A percentile compares a stretch with the other conserved stretches of the same genome.
These are phyloP conservation scores for Erysimum pusillum DNA, from an alignment of 441 rosid genomes.

Conservation along the genomic window DNA sequence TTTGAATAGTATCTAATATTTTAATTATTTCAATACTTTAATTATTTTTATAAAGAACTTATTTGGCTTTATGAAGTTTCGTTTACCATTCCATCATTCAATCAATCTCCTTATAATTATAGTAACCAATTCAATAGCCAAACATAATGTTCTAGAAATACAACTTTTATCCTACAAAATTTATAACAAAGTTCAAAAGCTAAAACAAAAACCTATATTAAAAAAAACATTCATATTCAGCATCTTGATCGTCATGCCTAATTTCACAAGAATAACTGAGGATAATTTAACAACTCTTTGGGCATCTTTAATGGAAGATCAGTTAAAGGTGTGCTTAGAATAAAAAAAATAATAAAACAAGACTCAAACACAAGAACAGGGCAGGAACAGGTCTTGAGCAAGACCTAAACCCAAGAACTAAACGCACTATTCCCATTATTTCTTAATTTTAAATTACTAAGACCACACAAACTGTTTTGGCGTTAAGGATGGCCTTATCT, in stretches of 20 bases:
- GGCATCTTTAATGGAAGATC: too few relatives aligned
- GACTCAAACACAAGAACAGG: too few relatives aligned
- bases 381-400: too few relatives aligned
- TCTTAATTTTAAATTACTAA: too few relatives aligned
- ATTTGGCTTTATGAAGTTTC: neutral
- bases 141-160: too few relatives aligned
- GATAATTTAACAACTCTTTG: constrained; percentile 6
- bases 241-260: constrained; percentile 20
- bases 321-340: too few relatives aligned
- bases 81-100: neutral
- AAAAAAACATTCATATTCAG: neutral
- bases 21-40: neutral
- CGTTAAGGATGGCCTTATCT: neutral
- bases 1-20: neutral
- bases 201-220: neutral
- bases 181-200: neutral
- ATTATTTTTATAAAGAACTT: too few relatives aligned
- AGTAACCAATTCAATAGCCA: neutral
- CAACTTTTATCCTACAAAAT: neutral
- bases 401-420: too few relatives aligned
- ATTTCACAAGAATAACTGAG: constrained; percentile 6
- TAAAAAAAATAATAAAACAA: too few relatives aligned
- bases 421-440: too few relatives aligned
- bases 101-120: too few relatives aligned
- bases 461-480: too few relatives aligned